Evolutionary conservation across 225 moss, liverwort and hornwort genomes (phyloP).

Genomic region (Straminergon stramineum): DNA sequence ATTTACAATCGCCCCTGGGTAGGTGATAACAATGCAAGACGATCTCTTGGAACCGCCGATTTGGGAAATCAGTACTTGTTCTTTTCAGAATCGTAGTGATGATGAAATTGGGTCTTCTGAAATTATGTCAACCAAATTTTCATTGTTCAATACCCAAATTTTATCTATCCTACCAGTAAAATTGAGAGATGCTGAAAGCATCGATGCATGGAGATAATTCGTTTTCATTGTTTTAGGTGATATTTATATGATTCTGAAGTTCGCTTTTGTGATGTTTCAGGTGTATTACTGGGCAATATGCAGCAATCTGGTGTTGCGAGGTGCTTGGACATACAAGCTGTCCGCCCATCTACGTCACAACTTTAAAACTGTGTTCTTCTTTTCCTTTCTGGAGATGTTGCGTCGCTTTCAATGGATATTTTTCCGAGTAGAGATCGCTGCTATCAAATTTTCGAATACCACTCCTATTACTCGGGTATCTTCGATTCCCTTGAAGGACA

Average conservation of each 20-base stretch:
- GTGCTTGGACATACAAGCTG: constrained; percentile 89
- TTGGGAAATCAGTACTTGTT: neutral
- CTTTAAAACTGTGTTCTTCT: constrained; percentile 76
- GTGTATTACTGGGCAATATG: constrained; percentile 89
- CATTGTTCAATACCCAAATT: neutral
- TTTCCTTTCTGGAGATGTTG: constrained; percentile 86
- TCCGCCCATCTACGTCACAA: constrained; percentile 93
- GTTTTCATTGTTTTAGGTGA: neutral
- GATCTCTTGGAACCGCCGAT: neutral
- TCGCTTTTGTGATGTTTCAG: constrained; percentile 21
- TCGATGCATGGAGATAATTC: neutral
- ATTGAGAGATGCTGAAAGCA: neutral
- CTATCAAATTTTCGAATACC: constrained; percentile 48
- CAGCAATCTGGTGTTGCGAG: constrained; percentile 77
- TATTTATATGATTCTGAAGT: neutral
- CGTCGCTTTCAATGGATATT: constrained; percentile 96
- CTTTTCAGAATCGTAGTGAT: neutral
- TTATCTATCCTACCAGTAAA: neutral
- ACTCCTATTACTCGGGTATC: constrained; percentile 32
- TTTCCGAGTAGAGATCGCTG: constrained; percentile 86
- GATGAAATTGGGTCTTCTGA: neutral
- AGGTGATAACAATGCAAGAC: constrained; percentile 5
- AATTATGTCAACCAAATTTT: neutral
- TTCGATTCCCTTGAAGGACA: constrained; percentile 46
- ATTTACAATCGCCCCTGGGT: constrained; percentile 75